A percentile compares a stretch with the other conserved stretches of the same genome.
Evolutionary conservation across 2,329 filamentous ascomycete genomes (phyloP).

Genomic region (Cytospora mali): DNA sequence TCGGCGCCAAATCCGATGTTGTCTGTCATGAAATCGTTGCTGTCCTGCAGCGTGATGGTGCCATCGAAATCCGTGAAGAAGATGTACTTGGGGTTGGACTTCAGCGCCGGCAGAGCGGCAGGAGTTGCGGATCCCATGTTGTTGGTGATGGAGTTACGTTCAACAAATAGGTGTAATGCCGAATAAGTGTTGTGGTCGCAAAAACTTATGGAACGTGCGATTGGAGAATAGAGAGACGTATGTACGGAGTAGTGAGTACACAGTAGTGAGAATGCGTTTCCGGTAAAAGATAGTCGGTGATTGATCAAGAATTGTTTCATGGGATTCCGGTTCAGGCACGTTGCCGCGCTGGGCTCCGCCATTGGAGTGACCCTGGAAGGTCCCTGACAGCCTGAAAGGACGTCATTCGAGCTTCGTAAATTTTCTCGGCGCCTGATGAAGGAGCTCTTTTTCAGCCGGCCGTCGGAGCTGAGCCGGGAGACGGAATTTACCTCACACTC

Average conservation of each 20-base stretch:
- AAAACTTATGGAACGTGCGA: neutral
- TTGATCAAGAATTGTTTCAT: neutral
- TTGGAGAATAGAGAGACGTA: neutral
- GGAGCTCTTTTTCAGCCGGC: conserved; percentile 17
- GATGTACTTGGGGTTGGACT: conserved; percentile 80
- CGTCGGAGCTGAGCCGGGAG: conserved; percentile 5
- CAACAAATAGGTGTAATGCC: neutral
- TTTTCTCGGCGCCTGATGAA: conserved; percentile 24
- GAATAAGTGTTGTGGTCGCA: neutral
- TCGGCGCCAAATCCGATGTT: conserved; percentile 81
- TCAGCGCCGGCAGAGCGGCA: conserved; percentile 58
- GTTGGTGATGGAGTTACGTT: conserved; percentile 18
- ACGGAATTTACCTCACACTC: too few species aligned
- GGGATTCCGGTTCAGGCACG: conserved; percentile 20
- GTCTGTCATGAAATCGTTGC: conserved; percentile 78
- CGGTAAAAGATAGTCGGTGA: neutral
- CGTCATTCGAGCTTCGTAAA: conserved; percentile 21
- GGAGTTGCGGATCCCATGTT: conserved; percentile 46
- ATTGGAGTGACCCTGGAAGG: conserved; percentile 7
- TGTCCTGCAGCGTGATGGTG: conserved; percentile 78
- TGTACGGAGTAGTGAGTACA: too few species aligned
- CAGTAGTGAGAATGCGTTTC: neutral
- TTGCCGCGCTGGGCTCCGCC: conserved; percentile 19
- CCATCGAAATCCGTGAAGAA: conserved; percentile 99
- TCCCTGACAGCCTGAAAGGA: neutral